Conservation (phyloP, 805 yeast species). For the Starmerella stigmatis region DNA sequence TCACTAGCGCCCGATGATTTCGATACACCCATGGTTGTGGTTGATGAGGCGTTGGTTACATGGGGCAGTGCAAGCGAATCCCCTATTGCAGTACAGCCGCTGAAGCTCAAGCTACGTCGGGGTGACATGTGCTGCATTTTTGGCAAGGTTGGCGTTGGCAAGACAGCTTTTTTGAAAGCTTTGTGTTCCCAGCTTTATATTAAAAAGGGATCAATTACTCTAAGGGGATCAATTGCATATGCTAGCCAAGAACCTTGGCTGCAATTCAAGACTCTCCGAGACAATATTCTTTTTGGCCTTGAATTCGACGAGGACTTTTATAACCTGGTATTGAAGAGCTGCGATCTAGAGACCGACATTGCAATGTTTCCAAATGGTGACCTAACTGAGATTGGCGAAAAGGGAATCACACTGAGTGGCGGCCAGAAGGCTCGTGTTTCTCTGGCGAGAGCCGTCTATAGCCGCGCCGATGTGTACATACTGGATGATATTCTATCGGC, state of each 20-base stretch:
- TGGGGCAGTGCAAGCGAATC: slow-evolving; percentile 14
- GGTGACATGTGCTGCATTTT: slow-evolving; percentile 78
- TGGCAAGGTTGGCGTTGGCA: slow-evolving; percentile 86
- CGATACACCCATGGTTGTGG: slow-evolving; percentile 7
- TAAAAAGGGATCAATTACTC: slow-evolving; percentile 52
- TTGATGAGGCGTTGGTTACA: slow-evolving; percentile 9
- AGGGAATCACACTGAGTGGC: slow-evolving; percentile 89
- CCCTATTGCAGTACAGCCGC: slow-evolving; percentile 47
- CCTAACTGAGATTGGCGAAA: slow-evolving; percentile 82
- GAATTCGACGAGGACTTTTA: slow-evolving; percentile 68
- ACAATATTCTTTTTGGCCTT: slow-evolving; percentile 69
- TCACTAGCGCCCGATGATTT: background rate
- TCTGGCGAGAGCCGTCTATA: slow-evolving; percentile 84
- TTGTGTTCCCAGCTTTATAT: slow-evolving; percentile 68
- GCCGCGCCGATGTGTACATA: slow-evolving; percentile 80
- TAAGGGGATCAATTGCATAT: slow-evolving; percentile 66
- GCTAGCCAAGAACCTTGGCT: slow-evolving; percentile 90
- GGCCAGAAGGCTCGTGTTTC: slow-evolving; percentile 92
- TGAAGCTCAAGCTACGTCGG: slow-evolving; percentile 53
- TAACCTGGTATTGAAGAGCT: slow-evolving; percentile 43
- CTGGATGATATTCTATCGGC: slow-evolving; percentile 90
- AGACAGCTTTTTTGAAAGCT: slow-evolving; percentile 70
- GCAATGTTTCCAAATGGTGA: slow-evolving; percentile 74
- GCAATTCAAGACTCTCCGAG: slow-evolving; percentile 77
- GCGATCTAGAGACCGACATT: slow-evolving; percentile 71